Evolutionary conservation across 768 basidiomycete species (phyloP), one percentile per base, ranked within the genome.

Genomic region (Mycena vulgaris): DNA sequence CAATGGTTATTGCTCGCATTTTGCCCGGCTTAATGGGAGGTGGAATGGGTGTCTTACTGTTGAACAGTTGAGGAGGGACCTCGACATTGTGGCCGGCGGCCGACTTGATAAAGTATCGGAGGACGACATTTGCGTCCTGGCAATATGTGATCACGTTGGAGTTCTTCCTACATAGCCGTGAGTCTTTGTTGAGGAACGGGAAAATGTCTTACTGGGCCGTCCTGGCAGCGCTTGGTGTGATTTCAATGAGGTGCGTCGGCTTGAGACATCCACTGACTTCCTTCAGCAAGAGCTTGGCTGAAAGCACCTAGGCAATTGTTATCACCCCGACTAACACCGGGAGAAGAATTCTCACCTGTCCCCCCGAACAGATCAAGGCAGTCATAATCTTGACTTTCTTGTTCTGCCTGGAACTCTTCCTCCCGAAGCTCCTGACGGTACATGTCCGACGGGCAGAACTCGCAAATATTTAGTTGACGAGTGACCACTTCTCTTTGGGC

Each of bases 201-300:
- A 4, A 25, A 3, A 31, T 27, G 37, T n/a, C 65, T 10, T 74
- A 92, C 94, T 80, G 81, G 19, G 92, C 80, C 1, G 94, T 93
- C 66, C 81, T 80, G 0, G 92, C 90, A 10, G 95, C 92, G 76
- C 91, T 92, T 0, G 93, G 93, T n/a, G 88, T 83, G 25, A 93
- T 90, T 72, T 95, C 94, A 49, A 94, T 79, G 0, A 90, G 87
- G 80, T 93, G 89, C 0, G 89, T 90, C 5, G 93, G 75, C 68
- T 88, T 84, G 57, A 93, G 71, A 59, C 87, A 89, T 5, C 83
- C 78, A n/a, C 2, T 61, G 30, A 61, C 86, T 89, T 2, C 85
- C 82, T 42, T 87, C 81, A 19, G 86, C 85, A 79, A 94, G 78
- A 0, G 88, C 92, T 23, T 86, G 77, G 58, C 87, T 87, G 75